Evolutionary conservation across 345 rosid species (phyloP).

Genomic region (Gossypium ekmanianum): DNA sequence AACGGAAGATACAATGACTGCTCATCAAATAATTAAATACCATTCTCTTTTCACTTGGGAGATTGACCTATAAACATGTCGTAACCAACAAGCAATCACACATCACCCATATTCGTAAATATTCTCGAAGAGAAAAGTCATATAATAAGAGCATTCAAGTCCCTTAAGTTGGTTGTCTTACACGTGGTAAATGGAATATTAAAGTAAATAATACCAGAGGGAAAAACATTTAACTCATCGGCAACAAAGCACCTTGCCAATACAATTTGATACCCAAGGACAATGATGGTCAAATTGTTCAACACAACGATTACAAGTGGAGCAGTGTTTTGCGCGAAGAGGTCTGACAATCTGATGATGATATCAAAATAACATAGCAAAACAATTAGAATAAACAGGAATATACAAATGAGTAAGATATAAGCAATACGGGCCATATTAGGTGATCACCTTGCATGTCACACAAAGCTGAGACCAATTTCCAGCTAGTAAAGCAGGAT

Average conservation of each 20-base stretch:
- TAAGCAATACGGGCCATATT: conserved; percentile 7
- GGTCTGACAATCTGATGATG: conserved; percentile 81
- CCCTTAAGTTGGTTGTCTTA: neutral
- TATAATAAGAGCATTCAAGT: neutral
- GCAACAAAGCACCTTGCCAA: conserved; percentile 74
- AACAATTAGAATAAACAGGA: conserved; percentile 9
- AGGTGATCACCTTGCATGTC: conserved; percentile 78
- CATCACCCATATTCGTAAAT: neutral
- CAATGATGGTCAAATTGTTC: conserved; percentile 99
- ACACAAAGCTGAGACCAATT: conserved; percentile 98
- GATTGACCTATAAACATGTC: neutral
- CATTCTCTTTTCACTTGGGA: neutral
- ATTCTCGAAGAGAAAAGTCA: neutral
- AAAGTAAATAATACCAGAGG: neutral
- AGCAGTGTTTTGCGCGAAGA: conserved; percentile 96
- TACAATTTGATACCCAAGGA: conserved; percentile 97
- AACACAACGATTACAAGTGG: conserved; percentile 90
- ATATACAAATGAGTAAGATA: neutral
- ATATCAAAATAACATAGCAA: conserved; percentile 17
- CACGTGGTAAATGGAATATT: neutral
- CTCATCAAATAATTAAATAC: neutral
- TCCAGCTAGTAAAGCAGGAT: conserved; percentile 91
- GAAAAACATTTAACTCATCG: neutral
- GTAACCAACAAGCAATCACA: neutral
- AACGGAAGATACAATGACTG: conserved; percentile 2